Evolutionary conservation across 1,284 basidiomycete species (phyloP).

Genomic region (Rhodotorula glutinis): DNA sequence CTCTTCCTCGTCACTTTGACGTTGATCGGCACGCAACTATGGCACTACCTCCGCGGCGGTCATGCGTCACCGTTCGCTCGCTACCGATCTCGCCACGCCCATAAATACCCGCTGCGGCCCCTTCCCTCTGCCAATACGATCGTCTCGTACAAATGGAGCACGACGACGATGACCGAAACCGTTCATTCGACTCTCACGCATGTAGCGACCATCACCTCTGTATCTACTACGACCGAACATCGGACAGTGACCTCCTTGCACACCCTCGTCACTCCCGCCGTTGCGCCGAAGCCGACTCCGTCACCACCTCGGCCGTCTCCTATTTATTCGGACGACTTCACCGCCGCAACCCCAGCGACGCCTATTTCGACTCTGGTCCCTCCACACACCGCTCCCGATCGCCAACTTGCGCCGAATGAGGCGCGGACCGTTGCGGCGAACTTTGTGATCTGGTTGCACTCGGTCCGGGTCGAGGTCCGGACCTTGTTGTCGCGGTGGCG

Average conservation of each 20-base stretch:
- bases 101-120: not conserved
- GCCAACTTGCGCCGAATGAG: not conserved
- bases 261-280: not conserved
- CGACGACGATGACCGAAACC: not conserved
- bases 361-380: not conserved
- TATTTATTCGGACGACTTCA: conserved; percentile 1
- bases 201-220: conserved; percentile 1
- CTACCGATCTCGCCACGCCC: not conserved
- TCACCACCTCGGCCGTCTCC: not conserved
- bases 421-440: not conserved
- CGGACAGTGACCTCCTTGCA: not conserved
- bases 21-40: not conserved
- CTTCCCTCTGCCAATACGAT: not conserved
- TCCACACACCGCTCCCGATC: not conserved
- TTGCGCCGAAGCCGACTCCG: not conserved
- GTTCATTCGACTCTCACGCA: not conserved
- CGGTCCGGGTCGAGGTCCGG: not conserved
- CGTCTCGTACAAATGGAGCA: not conserved
- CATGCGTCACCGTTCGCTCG: not conserved
- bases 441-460: not conserved
- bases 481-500: not conserved
- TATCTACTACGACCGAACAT: not conserved
- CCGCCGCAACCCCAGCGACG: not conserved
- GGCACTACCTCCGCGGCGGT: not conserved
- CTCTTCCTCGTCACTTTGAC: not conserved